Conservation (phyloP, 192 early-diverging fungal genomes). For the Piromyces sp. region DNA sequence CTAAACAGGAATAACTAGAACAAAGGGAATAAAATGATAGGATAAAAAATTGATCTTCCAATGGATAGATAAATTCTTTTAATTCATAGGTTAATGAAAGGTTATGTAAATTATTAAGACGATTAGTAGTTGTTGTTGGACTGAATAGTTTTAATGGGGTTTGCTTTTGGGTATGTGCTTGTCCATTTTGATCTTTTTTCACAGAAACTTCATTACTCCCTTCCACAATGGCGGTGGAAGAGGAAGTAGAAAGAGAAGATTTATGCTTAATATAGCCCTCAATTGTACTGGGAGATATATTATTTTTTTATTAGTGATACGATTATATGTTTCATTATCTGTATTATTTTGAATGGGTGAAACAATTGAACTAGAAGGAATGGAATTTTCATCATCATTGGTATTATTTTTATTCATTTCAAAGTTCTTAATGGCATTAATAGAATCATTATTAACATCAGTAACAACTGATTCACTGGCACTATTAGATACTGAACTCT, state of each 20-base stretch:
- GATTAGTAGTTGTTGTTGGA: neutral
- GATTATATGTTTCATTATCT: neutral
- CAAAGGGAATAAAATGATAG: neutral
- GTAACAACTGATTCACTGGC: too few relatives aligned
- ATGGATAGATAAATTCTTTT: neutral
- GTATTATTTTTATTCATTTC: neutral
- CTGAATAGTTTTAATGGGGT: too few relatives aligned
- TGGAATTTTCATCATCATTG: neutral
- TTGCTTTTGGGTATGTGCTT: too few relatives aligned
- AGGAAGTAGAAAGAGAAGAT: neutral
- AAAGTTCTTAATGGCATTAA: neutral
- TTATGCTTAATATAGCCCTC: neutral
- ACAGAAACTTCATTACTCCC: neutral
- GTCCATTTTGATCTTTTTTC: too few relatives aligned
- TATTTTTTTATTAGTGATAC: neutral
- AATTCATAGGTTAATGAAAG: neutral
- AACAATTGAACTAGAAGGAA: neutral
- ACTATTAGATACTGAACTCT: neutral
- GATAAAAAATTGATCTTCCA: neutral
- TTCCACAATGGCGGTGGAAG: neutral
- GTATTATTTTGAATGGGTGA: neutral
- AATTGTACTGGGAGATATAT: neutral
- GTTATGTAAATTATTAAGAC: neutral
- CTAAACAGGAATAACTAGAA: neutral
- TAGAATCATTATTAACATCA: too few relatives aligned